Evolutionary conservation across 805 yeast species (phyloP).

Genomic region (Kluyveromyces dobzhanskii): DNA sequence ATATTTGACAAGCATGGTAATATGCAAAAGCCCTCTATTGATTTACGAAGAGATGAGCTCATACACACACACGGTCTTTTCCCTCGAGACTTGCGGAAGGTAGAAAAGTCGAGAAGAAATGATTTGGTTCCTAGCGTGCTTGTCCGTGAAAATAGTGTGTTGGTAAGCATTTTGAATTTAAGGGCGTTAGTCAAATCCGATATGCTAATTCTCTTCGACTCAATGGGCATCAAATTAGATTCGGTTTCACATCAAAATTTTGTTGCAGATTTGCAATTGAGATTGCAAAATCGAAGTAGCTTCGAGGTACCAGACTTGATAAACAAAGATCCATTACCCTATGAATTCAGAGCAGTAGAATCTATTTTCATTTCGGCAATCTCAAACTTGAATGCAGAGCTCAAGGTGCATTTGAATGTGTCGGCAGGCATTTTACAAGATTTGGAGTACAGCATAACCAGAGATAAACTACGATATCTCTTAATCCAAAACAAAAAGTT

Average conservation of each 20-base stretch:
- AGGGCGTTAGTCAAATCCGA: constrained; percentile 73
- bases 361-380: constrained; percentile 76
- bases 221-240: constrained; percentile 23
- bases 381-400: constrained; percentile 71
- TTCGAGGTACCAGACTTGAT: constrained; percentile 12
- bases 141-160: constrained; percentile 63
- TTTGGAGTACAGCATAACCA: constrained; percentile 73
- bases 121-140: constrained; percentile 72
- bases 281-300: constrained; percentile 14
- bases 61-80: constrained; percentile 67
- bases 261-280: constrained; percentile 16
- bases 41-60: constrained; percentile 65
- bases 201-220: constrained; percentile 66
- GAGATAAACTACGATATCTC: constrained; percentile 67
- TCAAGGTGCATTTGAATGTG: constrained; percentile 74
- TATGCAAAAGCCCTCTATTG: constrained; percentile 59
- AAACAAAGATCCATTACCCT: constrained; percentile 45
- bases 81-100: constrained; percentile 85
- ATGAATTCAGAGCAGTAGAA: constrained; percentile 87
- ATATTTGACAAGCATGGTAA: constrained; percentile 65
- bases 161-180: constrained; percentile 69
- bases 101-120: constrained; percentile 57
- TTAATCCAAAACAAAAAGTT: constrained; percentile 80
- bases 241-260: constrained; percentile 23
- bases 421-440: constrained; percentile 67